Conservation (phyloP, 2,329 filamentous ascomycete genomes). For the Dothideomycetes sp. region DNA sequence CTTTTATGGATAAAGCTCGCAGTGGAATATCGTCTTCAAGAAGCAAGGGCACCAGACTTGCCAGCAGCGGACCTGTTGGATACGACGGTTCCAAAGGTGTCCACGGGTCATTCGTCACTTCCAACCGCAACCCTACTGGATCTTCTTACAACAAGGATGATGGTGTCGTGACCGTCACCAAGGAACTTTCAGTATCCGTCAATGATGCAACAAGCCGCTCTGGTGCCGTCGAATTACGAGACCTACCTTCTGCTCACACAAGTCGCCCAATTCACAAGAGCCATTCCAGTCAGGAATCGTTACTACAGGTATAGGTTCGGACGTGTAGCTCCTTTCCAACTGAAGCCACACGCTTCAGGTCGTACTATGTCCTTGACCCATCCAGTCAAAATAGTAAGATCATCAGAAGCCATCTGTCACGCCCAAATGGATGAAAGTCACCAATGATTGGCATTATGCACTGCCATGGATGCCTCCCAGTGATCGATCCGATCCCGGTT, state of each 20-base stretch:
- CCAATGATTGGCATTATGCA: too few relatives aligned
- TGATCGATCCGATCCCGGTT: too few relatives aligned
- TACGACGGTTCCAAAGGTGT: slow-evolving; percentile 1
- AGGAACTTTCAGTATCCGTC: background rate
- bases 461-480: too few relatives aligned
- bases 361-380: too few relatives aligned
- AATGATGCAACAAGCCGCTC: background rate
- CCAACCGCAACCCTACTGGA: background rate
- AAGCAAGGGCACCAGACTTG: background rate
- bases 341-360: too few relatives aligned
- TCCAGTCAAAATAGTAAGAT: too few relatives aligned
- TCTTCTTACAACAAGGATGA: slow-evolving; percentile 3
- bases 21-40: background rate
- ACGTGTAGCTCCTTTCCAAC: too few relatives aligned
- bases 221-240: background rate
- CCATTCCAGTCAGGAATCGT: slow-evolving; percentile 1
- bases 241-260: background rate
- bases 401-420: too few relatives aligned
- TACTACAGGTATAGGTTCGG: slow-evolving; percentile 8
- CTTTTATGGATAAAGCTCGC: slow-evolving; percentile 15
- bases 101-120: slow-evolving; percentile 2
- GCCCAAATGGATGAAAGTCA: too few relatives aligned
- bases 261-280: too few relatives aligned
- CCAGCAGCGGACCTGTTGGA: background rate
- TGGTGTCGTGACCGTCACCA: slow-evolving; percentile 7